A percentile compares a stretch with the other conserved stretches of the same genome.
phyloP scores from a whole-genome alignment of 2,329 filamentous ascomycete species.

The Gaeumannomyces tritici region DNA sequence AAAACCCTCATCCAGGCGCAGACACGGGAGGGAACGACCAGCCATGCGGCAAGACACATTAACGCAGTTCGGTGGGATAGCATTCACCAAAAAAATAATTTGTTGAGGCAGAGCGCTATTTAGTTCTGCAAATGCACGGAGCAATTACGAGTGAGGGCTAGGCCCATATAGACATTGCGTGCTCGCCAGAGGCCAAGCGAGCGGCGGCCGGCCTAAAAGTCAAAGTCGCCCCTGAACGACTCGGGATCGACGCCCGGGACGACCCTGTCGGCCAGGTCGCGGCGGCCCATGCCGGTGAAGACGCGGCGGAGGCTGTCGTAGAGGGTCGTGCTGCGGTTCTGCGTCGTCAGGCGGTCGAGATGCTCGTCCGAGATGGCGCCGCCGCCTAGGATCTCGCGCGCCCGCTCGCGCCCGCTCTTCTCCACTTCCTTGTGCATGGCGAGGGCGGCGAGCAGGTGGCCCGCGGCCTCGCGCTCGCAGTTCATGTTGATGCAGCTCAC shows the following conservation, averaged over 20 bases:
- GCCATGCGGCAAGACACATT: too few species aligned
- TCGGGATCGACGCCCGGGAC: conserved; percentile 86
- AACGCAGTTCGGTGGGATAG: background rate
- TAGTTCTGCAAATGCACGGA: background rate
- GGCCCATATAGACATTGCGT: background rate
- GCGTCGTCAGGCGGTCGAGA: conserved; percentile 78
- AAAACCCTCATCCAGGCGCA: too few species aligned
- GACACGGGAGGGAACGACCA: too few species aligned
- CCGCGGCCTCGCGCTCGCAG: conserved; percentile 85
- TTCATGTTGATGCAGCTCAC: conserved; percentile 97
- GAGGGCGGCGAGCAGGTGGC: conserved; percentile 83
- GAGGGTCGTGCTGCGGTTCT: conserved; percentile 94
- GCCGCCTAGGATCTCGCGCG: conserved; percentile 68
- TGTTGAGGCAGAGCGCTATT: background rate
- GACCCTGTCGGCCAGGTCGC: conserved; percentile 81
- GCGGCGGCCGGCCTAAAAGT: conserved; percentile 45
- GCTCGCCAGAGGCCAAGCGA: background rate
- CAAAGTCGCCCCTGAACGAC: conserved; percentile 80
- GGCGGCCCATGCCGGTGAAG: conserved; percentile 90
- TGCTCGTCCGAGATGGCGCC: conserved; percentile 51
- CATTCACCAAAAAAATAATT: background rate
- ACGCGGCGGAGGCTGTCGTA: conserved; percentile 91
- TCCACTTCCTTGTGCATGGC: conserved; percentile 95
- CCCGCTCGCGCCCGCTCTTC: conserved; percentile 72
- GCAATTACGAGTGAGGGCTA: background rate